phyloP scores from a whole-genome alignment of 768 basidiomycete genomes.

The Boletus reticulatus region DNA sequence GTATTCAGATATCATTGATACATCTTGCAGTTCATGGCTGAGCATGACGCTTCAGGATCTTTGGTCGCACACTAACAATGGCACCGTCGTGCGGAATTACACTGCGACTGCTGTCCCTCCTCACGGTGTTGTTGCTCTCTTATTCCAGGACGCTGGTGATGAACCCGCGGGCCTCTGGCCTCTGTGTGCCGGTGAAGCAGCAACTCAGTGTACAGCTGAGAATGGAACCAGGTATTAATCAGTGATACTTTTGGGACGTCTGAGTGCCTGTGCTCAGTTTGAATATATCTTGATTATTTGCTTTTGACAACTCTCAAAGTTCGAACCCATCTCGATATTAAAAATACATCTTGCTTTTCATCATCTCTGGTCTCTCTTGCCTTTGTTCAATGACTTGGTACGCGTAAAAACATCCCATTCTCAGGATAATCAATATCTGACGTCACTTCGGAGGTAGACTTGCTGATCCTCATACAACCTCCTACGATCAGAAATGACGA shows the following conservation, averaged over 20 bases:
- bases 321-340: no score
- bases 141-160: constrained; percentile 64
- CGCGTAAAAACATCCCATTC: no score
- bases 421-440: no score
- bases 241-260: neutral
- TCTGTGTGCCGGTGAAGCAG: constrained; percentile 45
- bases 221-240: constrained; percentile 47
- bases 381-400: no score
- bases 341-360: no score
- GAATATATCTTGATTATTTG: no score
- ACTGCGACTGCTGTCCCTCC: constrained; percentile 46
- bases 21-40: neutral
- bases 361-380: no score
- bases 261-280: neutral
- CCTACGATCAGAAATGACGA: no score
- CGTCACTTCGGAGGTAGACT: no score
- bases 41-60: constrained; percentile 46
- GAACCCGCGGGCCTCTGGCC: constrained; percentile 61
- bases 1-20: constrained; percentile 14
- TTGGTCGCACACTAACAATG: constrained; percentile 70
- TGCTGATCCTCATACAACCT: no score
- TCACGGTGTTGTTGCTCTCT: constrained; percentile 64
- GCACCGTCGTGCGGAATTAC: constrained; percentile 59
- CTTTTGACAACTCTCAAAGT: no score
- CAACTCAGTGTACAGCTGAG: constrained; percentile 54